Evolutionary conservation across 345 rosid species (phyloP).

Genomic region (Dipteronia dyeriana): DNA sequence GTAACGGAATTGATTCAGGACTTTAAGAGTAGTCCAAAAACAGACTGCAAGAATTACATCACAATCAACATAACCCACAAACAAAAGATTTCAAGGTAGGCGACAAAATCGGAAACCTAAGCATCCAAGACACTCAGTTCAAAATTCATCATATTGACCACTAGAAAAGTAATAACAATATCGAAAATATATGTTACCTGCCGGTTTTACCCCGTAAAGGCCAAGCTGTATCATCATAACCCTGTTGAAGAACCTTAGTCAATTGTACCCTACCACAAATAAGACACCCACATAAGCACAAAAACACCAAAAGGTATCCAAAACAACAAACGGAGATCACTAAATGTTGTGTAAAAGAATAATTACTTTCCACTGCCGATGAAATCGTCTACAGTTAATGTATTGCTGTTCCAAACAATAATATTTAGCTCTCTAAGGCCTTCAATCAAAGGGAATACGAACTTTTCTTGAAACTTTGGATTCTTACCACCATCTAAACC

Average conservation of each 20-base stretch:
- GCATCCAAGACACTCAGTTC: not conserved
- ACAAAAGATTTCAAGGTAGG: not conserved
- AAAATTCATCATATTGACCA: not conserved
- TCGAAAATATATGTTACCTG: slow-evolving; percentile 41
- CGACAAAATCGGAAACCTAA: not conserved
- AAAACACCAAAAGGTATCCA: slow-evolving; percentile 7
- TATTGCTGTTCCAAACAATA: slow-evolving; percentile 81
- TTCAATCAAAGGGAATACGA: slow-evolving; percentile 69
- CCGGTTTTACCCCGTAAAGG: slow-evolving; percentile 79
- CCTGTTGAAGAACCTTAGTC: slow-evolving; percentile 71
- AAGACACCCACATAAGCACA: slow-evolving; percentile 2
- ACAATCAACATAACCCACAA: not conserved
- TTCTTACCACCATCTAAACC: slow-evolving; percentile 77
- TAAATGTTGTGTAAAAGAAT: not conserved
- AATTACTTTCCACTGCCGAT: slow-evolving; percentile 88
- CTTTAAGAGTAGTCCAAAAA: not conserved
- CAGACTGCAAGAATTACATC: not conserved
- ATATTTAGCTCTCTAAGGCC: slow-evolving; percentile 71
- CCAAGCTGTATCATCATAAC: slow-evolving; percentile 79
- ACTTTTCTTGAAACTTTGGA: slow-evolving; percentile 90
- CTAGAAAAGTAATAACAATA: not conserved
- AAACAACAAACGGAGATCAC: not conserved
- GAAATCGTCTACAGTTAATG: slow-evolving; percentile 62
- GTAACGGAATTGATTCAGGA: not conserved
- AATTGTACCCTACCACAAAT: slow-evolving; percentile 60